Percentiles rank a stretch among this genome's conserved stretches.
Evolutionary conservation across 495 filamentous ascomycete species (phyloP).

Genomic region (Neurospora hispaniola): DNA sequence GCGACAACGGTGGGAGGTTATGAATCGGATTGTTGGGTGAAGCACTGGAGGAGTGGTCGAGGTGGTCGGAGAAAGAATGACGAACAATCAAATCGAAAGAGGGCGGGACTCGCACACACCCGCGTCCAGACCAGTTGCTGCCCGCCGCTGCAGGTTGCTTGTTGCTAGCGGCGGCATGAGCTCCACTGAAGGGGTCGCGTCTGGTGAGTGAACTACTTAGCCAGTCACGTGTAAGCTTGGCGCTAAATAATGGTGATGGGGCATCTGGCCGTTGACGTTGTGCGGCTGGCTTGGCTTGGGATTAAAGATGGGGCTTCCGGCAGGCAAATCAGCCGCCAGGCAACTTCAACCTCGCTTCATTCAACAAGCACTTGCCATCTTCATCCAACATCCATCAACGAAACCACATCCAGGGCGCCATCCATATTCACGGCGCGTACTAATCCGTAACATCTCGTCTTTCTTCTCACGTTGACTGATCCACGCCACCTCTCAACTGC

Average conservation of each 20-base stretch:
- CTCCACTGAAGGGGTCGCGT: neutral
- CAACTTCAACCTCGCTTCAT: neutral
- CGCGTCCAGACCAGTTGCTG: neutral
- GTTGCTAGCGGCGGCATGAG: neutral
- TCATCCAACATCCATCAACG: neutral
- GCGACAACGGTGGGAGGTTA: neutral
- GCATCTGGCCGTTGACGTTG: neutral
- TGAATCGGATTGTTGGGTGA: neutral
- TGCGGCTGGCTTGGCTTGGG: neutral
- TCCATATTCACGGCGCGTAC: neutral
- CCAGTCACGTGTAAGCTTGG: neutral
- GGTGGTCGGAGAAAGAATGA: neutral
- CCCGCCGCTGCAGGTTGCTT: neutral
- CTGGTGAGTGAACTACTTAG: neutral
- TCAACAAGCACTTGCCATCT: neutral
- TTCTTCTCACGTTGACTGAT: neutral
- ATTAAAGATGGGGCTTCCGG: neutral
- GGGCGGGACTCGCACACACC: neutral
- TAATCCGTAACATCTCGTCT: too few relatives aligned
- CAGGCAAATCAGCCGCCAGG: neutral
- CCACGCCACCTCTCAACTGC: neutral
- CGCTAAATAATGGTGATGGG: neutral
- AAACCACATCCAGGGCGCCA: neutral
- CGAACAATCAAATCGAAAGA: neutral
- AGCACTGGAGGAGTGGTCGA: neutral